A percentile compares a stretch with the other conserved stretches of the same genome.
Evolutionary conservation across 306 rosid species (phyloP).

Genomic region (Spatholobus suberectus): DNA sequence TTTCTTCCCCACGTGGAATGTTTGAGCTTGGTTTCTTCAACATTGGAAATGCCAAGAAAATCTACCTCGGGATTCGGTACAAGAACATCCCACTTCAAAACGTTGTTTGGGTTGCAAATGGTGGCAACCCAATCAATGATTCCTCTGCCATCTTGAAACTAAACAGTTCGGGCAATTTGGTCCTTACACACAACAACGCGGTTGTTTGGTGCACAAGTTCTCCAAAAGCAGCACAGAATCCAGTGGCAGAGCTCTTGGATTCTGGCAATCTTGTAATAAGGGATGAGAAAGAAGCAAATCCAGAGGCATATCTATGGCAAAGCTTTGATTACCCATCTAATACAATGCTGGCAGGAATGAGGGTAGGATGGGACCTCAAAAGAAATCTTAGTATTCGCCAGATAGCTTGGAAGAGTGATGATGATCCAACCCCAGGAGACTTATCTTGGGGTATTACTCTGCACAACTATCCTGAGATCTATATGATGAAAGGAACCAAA

Average conservation of each 20-base stretch:
- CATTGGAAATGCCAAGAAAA: background rate
- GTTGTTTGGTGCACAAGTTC: slow-evolving; percentile 27
- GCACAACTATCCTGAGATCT: background rate
- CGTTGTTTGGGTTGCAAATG: slow-evolving; percentile 46
- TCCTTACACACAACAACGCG: background rate
- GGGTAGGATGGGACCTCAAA: slow-evolving; percentile 35
- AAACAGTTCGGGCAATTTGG: background rate
- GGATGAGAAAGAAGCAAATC: slow-evolving; percentile 5
- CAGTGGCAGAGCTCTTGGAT: slow-evolving; percentile 35
- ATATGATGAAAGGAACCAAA: background rate
- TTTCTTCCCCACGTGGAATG: slow-evolving; percentile 12
- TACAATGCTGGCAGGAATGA: slow-evolving; percentile 27
- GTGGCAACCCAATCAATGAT: slow-evolving; percentile 3
- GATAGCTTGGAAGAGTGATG: slow-evolving; percentile 30
- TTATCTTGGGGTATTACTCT: background rate
- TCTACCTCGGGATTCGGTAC: slow-evolving; percentile 44
- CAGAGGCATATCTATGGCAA: slow-evolving; percentile 39
- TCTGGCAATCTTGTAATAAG: slow-evolving; percentile 45
- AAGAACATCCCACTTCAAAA: background rate
- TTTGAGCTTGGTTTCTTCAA: slow-evolving; percentile 49
- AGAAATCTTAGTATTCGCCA: background rate
- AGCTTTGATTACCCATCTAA: slow-evolving; percentile 39
- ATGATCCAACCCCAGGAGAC: slow-evolving; percentile 42
- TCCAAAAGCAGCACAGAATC: background rate
- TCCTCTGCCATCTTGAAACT: background rate